Evolutionary conservation across 106 monocot species (phyloP).

Genomic region (Cymbidium sinense): DNA sequence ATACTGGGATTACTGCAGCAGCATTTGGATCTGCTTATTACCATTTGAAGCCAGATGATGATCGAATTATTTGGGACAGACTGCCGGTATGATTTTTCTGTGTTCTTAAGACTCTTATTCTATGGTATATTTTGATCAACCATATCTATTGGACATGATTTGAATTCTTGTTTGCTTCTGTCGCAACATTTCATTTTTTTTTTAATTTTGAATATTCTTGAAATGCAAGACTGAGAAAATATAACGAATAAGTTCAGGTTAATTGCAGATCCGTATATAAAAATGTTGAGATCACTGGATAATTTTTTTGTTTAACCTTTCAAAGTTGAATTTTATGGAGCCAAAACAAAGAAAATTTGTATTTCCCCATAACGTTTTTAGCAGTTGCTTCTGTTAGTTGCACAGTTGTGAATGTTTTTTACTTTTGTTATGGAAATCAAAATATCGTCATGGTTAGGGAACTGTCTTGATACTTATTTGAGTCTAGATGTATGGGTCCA

Average conservation of each 20-base stretch:
- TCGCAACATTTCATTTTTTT: background rate
- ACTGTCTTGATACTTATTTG: background rate
- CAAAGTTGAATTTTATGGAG: background rate
- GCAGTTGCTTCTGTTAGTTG: background rate
- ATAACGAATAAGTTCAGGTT: background rate
- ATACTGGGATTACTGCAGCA: conserved; percentile 42
- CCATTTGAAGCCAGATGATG: conserved; percentile 87
- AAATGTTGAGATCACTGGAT: background rate
- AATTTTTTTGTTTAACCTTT: background rate
- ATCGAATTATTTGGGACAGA: conserved; percentile 68
- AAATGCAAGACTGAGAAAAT: background rate
- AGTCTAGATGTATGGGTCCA: no score
- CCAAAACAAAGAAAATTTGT: background rate
- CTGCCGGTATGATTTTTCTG: conserved; percentile 48
- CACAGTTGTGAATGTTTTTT: background rate
- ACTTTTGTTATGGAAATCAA: background rate
- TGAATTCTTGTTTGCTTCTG: background rate
- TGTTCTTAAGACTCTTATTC: background rate
- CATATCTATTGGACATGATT: background rate
- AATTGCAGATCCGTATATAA: background rate
- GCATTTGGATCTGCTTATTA: conserved; percentile 94
- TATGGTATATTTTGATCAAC: background rate
- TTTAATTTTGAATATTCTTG: background rate
- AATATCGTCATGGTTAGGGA: background rate
- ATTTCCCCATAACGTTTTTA: background rate